These are phyloP conservation scores for Sugiyamaella floridensis DNA, from an alignment of 805 yeast species.

Conservation along the genomic window DNA sequence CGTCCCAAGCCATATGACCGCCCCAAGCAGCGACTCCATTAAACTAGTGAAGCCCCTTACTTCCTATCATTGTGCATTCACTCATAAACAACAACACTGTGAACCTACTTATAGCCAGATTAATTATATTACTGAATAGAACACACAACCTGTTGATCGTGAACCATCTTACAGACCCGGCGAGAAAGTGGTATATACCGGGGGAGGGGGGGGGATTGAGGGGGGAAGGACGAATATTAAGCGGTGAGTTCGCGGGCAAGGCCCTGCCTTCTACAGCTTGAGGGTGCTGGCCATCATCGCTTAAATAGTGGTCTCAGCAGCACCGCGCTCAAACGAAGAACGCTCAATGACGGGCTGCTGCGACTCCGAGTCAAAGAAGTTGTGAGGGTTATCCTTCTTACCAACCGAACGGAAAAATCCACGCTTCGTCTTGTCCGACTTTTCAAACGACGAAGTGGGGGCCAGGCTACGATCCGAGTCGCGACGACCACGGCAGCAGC, in stretches of 20 bases:
- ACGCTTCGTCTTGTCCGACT: constrained; percentile 1
- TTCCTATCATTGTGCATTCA: neutral
- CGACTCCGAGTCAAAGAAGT: constrained; percentile 5
- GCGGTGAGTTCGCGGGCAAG: neutral
- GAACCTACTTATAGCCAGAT: neutral
- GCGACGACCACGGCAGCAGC: constrained; percentile 11
- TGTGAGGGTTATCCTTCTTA: constrained; percentile 2
- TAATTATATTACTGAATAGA: neutral
- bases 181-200: neutral
- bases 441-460: constrained; percentile 4
- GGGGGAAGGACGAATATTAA: neutral
- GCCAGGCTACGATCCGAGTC: constrained; percentile 1
- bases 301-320: neutral
- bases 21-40: neutral
- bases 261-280: neutral
- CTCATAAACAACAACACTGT: neutral
- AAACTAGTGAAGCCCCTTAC: neutral
- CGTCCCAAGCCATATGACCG: neutral
- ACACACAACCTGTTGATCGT: neutral
- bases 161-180: neutral
- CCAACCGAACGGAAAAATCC: constrained; percentile 7
- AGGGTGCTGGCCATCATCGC: neutral
- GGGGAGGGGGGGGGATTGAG: too few species aligned
- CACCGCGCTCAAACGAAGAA: constrained; percentile 6
- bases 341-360: constrained; percentile 7